Evolutionary conservation across 176 grass and related monocot genomes (phyloP), one percentile per base, ranked within the genome.

Genomic region (Elymus sibiricus): DNA sequence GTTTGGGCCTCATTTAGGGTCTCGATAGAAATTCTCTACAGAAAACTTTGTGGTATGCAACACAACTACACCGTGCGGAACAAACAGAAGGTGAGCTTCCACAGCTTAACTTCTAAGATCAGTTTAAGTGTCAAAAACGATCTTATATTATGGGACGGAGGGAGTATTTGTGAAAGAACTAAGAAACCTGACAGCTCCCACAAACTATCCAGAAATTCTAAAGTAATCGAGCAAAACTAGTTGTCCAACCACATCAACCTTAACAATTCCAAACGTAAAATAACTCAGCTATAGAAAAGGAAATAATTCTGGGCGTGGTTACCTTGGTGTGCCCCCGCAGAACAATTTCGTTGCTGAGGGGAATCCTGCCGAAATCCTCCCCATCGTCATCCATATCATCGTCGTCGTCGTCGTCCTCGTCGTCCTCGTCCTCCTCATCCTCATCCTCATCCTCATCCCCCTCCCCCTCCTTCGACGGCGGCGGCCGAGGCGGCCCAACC

Each of bases 301-400:
- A 21, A 71, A 85, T 27, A 7, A 47, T 7, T 17, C 13, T 66
- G 22, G 1, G 37, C 27, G 58, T 64, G 7, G 19, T 60, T 92
- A 98, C 96, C 93, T 95, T 98, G 21, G 83, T 95, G 58, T 98
- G 96, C 59, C 96, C 93, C 76, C 85, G 83, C 22, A 98, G 86
- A 69, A 98, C 93, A 74, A 98, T 91, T 78, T 98, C 96, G 73
- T 98, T 95, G 82, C 88, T 98, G 62, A 94, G 86, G 76, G 96
- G 96, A 83, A 98, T 98, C 70, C 83, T 76, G 72, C 79, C 85
- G 37, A 89, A 87, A 49, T 67, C 76, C 19, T 94, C 89, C 11
- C 75, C 82, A 19, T 90, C 91, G 34, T 90, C 89, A 3, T 92
- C 93, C 86, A 81, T 82, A 14, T 92, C 89, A 2, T 91, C 79